phyloP scores from a whole-genome alignment of 1,284 basidiomycete species.

The Tremellales sp. region DNA sequence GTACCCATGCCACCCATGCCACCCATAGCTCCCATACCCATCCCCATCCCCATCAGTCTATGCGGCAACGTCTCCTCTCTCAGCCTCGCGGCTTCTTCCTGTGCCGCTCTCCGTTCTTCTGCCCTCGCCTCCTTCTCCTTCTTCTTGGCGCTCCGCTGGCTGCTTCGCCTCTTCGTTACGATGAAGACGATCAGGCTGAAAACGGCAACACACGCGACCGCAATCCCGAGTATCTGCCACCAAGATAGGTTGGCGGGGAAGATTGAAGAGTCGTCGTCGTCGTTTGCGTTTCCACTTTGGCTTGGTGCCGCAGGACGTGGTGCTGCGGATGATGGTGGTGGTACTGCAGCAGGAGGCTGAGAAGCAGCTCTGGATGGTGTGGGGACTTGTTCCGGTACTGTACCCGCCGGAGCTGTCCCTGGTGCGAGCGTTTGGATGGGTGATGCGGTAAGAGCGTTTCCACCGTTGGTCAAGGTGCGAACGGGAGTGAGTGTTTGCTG shows the following conservation, averaged over 20 bases:
- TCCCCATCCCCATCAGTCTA: conserved; percentile 6
- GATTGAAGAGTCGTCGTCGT: background rate
- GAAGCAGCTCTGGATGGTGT: background rate
- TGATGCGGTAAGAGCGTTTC: too few species aligned
- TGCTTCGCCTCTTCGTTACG: conserved; percentile 18
- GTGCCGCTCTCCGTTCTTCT: conserved; percentile 13
- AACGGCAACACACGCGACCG: conserved; percentile 8
- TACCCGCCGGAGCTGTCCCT: background rate
- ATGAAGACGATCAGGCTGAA: conserved; percentile 8
- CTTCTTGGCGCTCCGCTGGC: conserved; percentile 3
- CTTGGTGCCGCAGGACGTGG: too few species aligned
- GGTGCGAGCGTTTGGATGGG: too few species aligned
- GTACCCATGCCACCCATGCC: conserved; percentile 7
- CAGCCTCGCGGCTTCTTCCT: conserved; percentile 4
- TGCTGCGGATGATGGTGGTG: too few species aligned
- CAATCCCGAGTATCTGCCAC: conserved; percentile 37
- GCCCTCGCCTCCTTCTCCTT: conserved; percentile 12
- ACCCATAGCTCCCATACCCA: conserved; percentile 15
- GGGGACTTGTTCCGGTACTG: background rate
- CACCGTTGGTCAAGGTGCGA: too few species aligned
- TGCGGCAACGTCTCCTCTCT: conserved; percentile 6
- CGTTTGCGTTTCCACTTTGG: background rate
- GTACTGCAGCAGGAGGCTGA: too few species aligned
- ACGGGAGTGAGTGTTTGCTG: too few species aligned
- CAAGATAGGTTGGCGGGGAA: conserved; percentile 19